Evolutionary conservation across 345 rosid genomes (phyloP), one percentile per base, ranked within the genome.

Genomic region (Euphorbia pulcherrima): DNA sequence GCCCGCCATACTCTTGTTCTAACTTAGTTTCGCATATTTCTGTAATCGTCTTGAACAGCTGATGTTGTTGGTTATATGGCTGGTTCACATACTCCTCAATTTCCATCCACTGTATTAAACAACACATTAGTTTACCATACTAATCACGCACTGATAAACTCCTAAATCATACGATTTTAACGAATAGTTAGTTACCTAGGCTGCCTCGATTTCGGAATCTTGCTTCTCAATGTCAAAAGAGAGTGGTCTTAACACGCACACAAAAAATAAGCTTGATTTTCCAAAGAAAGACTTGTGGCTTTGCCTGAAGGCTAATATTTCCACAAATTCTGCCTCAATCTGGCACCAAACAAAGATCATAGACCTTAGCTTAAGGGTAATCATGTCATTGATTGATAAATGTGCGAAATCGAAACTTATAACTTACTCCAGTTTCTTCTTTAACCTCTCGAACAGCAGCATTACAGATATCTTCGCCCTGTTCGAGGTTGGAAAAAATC

Each of bases 371-470:
- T 47, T 33, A 12, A 21, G n/a, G 55, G 53, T 40, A 53, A 1
- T 4, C 23, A 7, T 26, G 23, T 24, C 8, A n/a, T n/a, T n/a
- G n/a, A n/a, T n/a, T n/a, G n/a, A n/a, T n/a, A n/a, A n/a, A n/a
- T 33, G 51, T 58, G 65, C 3, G n/a, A n/a, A n/a, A n/a, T 21
- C 8, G 16, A 12, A 44, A 68, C 17, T 29, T 60, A 17, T 56
- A 7, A 74, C 92, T 77, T 78, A 90, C 98, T 75, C 88, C 89
- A 0, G 96, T 90, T 73, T 90, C 98, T 90, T 92, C 98, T 72
- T 85, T 77, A 26, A 88, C 97, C 77, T 90, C 98, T 78, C 97
- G 78, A 6, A 82, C 62, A 55, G 88, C 89, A 44, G 88, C 96
- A 26, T 41, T 2, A 51, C 74, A 78, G 7, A 90, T 83, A 71